Evolutionary conservation across 202 grass and related monocot species (phyloP).

Genomic region (Panicum hallii): DNA sequence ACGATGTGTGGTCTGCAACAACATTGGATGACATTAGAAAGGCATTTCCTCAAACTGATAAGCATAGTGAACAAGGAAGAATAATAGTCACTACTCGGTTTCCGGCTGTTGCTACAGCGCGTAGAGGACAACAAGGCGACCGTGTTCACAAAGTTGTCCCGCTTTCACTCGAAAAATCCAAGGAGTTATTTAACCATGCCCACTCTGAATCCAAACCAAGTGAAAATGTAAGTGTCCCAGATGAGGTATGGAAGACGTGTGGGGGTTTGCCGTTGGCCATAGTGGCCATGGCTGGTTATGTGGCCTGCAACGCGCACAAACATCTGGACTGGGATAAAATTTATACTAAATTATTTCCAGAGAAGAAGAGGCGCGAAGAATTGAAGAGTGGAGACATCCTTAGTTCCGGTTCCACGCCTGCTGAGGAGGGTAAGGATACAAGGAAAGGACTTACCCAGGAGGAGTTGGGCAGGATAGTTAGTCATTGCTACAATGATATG

Average conservation of each 20-base stretch:
- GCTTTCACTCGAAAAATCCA: no score
- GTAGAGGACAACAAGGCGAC: not conserved
- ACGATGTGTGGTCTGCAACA: not conserved
- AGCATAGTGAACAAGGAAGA: not conserved
- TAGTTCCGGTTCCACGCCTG: no score
- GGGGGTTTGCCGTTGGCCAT: not conserved
- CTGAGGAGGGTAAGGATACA: no score
- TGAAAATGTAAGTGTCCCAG: no score
- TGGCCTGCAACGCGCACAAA: no score
- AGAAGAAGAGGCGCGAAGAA: no score
- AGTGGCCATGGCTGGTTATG: not conserved
- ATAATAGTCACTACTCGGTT: not conserved
- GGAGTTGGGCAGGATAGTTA: not conserved
- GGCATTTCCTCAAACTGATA: not conserved
- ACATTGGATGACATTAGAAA: not conserved
- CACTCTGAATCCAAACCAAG: no score
- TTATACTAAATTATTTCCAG: no score
- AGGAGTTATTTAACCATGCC: no score
- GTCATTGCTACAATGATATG: slow-evolving; percentile 39
- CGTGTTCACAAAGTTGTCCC: not conserved
- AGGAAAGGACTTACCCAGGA: not conserved
- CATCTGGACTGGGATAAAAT: no score
- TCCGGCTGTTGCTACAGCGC: not conserved
- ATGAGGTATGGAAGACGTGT: not conserved
- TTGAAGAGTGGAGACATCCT: no score